Percentiles rank a stretch among this genome's conserved stretches.
phyloP scores from a whole-genome alignment of 2,329 filamentous ascomycete genomes.

The Gyromitra esculenta region DNA sequence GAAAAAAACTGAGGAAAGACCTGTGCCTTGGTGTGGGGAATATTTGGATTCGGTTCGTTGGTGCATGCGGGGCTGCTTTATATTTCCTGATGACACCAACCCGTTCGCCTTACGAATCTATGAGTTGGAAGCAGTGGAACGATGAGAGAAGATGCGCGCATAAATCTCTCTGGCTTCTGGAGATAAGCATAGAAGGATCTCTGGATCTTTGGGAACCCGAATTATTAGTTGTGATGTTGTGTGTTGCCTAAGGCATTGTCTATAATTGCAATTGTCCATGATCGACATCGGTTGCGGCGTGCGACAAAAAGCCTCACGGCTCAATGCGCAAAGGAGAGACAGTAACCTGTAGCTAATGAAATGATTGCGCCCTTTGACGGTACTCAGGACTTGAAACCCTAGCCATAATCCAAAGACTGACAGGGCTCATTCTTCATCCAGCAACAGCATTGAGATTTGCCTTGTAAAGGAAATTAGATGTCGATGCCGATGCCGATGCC shows the following conservation, averaged over 20 bases:
- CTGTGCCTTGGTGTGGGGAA: constrained; percentile 34
- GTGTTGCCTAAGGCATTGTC: constrained; percentile 10
- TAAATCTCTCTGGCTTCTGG: neutral
- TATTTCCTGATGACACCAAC: constrained; percentile 25
- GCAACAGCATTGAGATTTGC: neutral
- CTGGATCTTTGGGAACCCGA: constrained; percentile 10
- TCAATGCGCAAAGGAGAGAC: constrained; percentile 4
- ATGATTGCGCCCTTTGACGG: neutral
- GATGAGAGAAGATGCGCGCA: constrained; percentile 26
- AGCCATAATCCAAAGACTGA: neutral
- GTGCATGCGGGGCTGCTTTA: constrained; percentile 40
- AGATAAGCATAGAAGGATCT: constrained; percentile 15
- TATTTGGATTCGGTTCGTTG: constrained; percentile 39
- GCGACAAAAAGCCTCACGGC: constrained; percentile 16
- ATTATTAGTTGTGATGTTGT: neutral
- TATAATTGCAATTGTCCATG: constrained; percentile 4
- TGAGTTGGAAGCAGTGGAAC: constrained; percentile 35
- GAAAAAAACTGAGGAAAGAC: constrained; percentile 40
- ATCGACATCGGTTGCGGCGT: constrained; percentile 17
- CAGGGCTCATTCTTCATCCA: constrained; percentile 2
- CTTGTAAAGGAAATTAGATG: neutral
- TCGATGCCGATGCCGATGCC: neutral
- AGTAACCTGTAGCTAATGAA: neutral
- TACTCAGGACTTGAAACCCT: constrained; percentile 1
- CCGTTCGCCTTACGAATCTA: constrained; percentile 29